Evolutionary conservation across 2,329 filamentous ascomycete species (phyloP).

Genomic region (Rutstroemia sp.): DNA sequence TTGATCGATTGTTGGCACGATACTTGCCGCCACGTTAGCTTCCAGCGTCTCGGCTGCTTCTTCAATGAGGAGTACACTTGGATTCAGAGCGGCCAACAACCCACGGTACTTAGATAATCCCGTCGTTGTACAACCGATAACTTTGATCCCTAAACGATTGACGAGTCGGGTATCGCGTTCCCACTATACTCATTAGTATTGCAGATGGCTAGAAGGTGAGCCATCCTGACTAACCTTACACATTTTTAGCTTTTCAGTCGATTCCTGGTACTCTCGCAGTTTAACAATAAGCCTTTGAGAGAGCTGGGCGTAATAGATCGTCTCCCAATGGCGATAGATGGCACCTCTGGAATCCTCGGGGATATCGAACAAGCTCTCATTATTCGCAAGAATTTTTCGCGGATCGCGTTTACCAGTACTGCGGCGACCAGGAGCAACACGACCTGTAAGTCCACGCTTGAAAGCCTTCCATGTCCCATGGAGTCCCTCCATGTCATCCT

Average conservation of each 20-base stretch:
- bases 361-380: constrained; percentile 23
- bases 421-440: constrained; percentile 1
- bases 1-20: constrained; percentile 55
- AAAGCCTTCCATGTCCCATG: constrained; percentile 22
- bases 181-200: constrained; percentile 1
- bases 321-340: constrained; percentile 27
- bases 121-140: constrained; percentile 49
- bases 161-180: constrained; percentile 22
- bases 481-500: constrained; percentile 19
- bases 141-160: constrained; percentile 55
- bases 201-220: no score
- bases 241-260: constrained; percentile 14
- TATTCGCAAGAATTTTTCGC: constrained; percentile 14
- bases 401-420: constrained; percentile 13
- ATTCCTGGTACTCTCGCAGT: constrained; percentile 18
- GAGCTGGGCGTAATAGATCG: constrained; percentile 18
- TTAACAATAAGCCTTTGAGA: constrained; percentile 12
- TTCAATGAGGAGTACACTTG: constrained; percentile 57
- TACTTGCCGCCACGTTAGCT: constrained; percentile 49
- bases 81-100: constrained; percentile 51
- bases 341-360: constrained; percentile 20
- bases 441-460: constrained; percentile 21
- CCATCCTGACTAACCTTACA: constrained; percentile 16
- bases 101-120: constrained; percentile 63
- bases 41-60: constrained; percentile 57